Base-by-base conservation (phyloP, 176 grass and related monocot species). In the Eragrostis curvula region DNA sequence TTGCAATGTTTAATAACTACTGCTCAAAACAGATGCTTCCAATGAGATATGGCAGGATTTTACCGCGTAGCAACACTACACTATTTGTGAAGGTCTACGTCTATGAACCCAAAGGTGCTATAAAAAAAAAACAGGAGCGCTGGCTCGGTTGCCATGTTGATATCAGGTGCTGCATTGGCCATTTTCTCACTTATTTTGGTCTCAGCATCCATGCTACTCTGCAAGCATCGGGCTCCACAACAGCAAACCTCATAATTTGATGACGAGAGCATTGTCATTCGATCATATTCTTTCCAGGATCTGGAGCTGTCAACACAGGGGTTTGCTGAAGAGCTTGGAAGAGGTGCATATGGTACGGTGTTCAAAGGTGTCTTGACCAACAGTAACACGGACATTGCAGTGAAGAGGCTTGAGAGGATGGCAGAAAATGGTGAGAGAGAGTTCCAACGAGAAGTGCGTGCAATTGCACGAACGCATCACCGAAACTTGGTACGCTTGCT, bases 401-500 rank as follows among this genome's bases (percentile, higher is more conserved):
- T 91, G 58, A 88, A 91, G 82, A 91, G 82, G 27, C 78, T 88
- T 1, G 78, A 88, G 71, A 87, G 68, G 82, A 73, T 91, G 89
- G 72, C 71, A 8, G 68, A 88, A 66, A 57, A 86, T 46, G 55
- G 83, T 17, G 86, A 80, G 70, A 42, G 66, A 77, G 90, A 92
- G 17, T 92, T 92, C 47, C 83, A 83, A 16, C 56, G 46, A 43
- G 90, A 85, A 51, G 86, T 91, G 20, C 67, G 67, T 51, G 58
- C 90, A 1, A 87, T 81, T 48, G 78, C 78, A 63, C 61, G n/a
- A 61, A 87, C 85, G 1, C 88, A 92, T 65, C 93, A 90, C 46
- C 73, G 77, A 40, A 92, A 96, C 79, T 58, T 96, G 12, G 76
- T 92, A 20, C 27, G 83, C 18, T 61, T 96, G 65, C 59, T 85